phyloP scores from a whole-genome alignment of 768 basidiomycete species.

The Cyathus striatus region DNA sequence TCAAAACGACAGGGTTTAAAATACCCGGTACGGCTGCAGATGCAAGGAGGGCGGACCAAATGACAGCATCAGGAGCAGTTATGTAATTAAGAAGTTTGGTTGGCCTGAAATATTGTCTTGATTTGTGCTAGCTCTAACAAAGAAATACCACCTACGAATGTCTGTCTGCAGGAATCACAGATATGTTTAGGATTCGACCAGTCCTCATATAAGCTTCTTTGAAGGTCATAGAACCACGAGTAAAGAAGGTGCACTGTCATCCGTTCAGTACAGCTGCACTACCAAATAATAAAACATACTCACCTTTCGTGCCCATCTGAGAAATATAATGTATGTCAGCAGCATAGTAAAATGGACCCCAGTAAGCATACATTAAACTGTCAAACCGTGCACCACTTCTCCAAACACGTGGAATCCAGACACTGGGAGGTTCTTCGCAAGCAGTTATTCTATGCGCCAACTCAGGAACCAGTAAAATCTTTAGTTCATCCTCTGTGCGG shows the following conservation, averaged over 20 bases:
- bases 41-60: conserved; percentile 78
- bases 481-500: conserved; percentile 84
- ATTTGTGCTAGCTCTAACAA: too few species aligned
- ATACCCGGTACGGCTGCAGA: conserved; percentile 96
- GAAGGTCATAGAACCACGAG: conserved; percentile 91
- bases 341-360: not conserved
- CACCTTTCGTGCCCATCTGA: conserved; percentile 87
- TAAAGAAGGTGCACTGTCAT: conserved; percentile 78
- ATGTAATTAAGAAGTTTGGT: conserved; percentile 95
- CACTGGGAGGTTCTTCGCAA: conserved; percentile 67
- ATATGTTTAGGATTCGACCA: conserved; percentile 90
- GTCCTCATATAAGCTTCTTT: conserved; percentile 91
- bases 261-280: not conserved
- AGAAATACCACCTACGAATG: conserved; percentile 57
- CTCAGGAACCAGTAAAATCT: conserved; percentile 69
- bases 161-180: conserved; percentile 84
- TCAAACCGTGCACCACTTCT: conserved; percentile 95
- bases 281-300: conserved; percentile 4
- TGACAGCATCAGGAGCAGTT: conserved; percentile 89
- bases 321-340: conserved; percentile 5
- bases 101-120: too few species aligned
- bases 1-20: conserved; percentile 89
- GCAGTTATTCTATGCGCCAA: conserved; percentile 82
- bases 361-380: conserved; percentile 45
- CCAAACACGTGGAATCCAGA: conserved; percentile 72